Percentiles rank a stretch among this genome's conserved stretches.
phyloP scores from a whole-genome alignment of 129 eudicot species.

The Ambrosia trifida region DNA sequence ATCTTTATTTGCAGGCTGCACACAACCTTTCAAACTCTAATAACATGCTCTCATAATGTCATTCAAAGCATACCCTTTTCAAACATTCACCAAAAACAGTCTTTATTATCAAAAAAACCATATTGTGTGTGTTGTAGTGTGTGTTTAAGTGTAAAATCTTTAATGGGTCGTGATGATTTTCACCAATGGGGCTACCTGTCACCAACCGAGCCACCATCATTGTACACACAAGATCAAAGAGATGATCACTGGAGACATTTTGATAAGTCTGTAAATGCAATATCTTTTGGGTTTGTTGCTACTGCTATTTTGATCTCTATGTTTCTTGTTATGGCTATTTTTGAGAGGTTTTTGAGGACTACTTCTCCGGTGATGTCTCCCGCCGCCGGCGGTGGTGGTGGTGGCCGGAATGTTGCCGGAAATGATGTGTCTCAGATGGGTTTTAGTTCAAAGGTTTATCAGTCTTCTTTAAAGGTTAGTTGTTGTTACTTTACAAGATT shows the following conservation, averaged over 20 bases:
- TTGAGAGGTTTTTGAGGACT: constrained; percentile 78
- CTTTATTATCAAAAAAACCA: background rate
- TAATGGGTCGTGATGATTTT: constrained; percentile 40
- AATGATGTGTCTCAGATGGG: constrained; percentile 54
- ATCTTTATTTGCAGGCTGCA: constrained; percentile 27
- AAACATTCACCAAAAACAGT: constrained; percentile 19
- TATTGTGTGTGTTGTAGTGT: constrained; percentile 19
- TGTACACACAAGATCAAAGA: constrained; percentile 49
- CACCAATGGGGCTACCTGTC: constrained; percentile 43
- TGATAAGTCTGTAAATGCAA: constrained; percentile 82
- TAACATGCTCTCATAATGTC: constrained; percentile 39
- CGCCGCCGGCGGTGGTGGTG: constrained; percentile 16
- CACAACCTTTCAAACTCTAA: constrained; percentile 26
- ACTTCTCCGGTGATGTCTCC: constrained; percentile 48
- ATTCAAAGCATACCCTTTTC: constrained; percentile 16
- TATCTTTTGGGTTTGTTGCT: constrained; percentile 87
- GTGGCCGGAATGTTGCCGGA: constrained; percentile 39
- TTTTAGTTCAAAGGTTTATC: constrained; percentile 46
- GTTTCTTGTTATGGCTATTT: constrained; percentile 93
- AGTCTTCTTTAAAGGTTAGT: constrained; percentile 71
- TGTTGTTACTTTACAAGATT: constrained; percentile 20
- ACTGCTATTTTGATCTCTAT: constrained; percentile 77
- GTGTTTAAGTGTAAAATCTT: background rate
- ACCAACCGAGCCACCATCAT: constrained; percentile 67
- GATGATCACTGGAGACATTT: constrained; percentile 69